phyloP scores from a whole-genome alignment of 1,139 yeast species.

The Zygosaccharomyces sapae region DNA sequence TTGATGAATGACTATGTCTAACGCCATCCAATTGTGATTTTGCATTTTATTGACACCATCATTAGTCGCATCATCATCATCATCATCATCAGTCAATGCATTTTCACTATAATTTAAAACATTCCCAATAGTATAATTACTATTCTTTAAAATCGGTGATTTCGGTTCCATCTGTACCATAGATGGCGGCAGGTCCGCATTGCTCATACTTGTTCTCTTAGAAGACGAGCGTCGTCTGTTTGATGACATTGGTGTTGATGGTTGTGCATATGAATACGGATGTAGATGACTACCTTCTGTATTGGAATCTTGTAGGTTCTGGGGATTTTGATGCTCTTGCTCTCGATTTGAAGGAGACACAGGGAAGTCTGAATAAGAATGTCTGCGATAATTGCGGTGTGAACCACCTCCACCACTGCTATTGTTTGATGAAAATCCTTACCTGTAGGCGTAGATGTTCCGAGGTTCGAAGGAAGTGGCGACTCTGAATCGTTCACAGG shows the following conservation, averaged over 20 bases:
- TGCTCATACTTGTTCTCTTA: conserved; percentile 25
- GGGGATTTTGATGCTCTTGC: conserved; percentile 7
- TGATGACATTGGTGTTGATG: conserved; percentile 12
- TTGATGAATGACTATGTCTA: conserved; percentile 22
- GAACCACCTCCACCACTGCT: conserved; percentile 11
- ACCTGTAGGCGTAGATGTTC: conserved; percentile 3
- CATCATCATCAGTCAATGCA: conserved; percentile 33
- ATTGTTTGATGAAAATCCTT: conserved; percentile 8
- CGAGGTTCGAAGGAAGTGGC: conserved; percentile 9
- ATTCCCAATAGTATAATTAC: conserved; percentile 24
- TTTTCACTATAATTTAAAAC: conserved; percentile 29
- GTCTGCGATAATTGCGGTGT: conserved; percentile 6
- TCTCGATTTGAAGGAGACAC: not conserved
- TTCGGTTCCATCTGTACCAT: conserved; percentile 66
- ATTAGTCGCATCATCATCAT: conserved; percentile 17
- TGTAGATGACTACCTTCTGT: conserved; percentile 10
- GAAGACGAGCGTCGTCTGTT: conserved; percentile 14
- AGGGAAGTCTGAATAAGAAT: not conserved
- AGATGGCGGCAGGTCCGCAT: conserved; percentile 53
- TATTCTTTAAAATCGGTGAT: conserved; percentile 54
- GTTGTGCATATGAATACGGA: conserved; percentile 11
- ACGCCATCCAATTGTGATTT: conserved; percentile 18
- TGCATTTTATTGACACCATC: not conserved
- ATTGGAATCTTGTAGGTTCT: conserved; percentile 6
- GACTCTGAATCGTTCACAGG: conserved; percentile 10